phyloP scores from a whole-genome alignment of 2,329 filamentous ascomycete genomes.

The Neocucurbitaria cava region DNA sequence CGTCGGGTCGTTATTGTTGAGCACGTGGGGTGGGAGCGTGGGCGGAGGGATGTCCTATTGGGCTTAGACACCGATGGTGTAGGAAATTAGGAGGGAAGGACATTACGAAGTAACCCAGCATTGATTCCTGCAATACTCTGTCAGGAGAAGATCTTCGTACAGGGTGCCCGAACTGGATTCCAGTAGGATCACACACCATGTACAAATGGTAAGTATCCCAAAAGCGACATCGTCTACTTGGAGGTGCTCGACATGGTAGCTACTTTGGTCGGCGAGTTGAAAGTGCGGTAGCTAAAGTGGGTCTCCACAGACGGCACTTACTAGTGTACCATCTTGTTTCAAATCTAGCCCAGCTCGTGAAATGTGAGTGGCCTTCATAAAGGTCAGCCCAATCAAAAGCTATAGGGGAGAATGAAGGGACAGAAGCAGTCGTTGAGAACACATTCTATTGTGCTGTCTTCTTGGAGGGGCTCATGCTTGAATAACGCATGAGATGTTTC shows the following conservation, averaged over 20 bases:
- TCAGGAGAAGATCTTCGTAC: background rate
- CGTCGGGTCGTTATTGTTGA: conserved; percentile 12
- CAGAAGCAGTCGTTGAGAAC: background rate
- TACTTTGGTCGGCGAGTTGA: background rate
- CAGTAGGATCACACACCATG: background rate
- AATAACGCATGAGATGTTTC: background rate
- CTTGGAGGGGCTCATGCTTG: background rate
- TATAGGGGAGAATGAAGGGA: background rate
- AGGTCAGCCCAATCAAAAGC: background rate
- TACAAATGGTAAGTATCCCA: background rate
- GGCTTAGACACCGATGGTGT: background rate
- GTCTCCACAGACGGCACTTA: background rate
- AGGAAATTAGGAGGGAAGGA: background rate
- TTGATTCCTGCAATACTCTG: background rate
- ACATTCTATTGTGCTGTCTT: background rate
- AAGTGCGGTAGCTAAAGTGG: background rate
- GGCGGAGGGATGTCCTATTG: background rate
- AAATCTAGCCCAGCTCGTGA: background rate
- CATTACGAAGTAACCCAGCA: background rate
- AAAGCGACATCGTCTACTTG: background rate
- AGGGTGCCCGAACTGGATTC: background rate
- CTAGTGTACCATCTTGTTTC: background rate
- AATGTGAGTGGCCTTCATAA: background rate
- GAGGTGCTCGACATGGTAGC: background rate
- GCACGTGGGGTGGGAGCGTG: conserved; percentile 6